A percentile compares a stretch with the other conserved stretches of the same genome.
These are phyloP conservation scores for Penicillium sp. DNA, from an alignment of 2,329 filamentous ascomycete genomes.

Conservation along the genomic window DNA sequence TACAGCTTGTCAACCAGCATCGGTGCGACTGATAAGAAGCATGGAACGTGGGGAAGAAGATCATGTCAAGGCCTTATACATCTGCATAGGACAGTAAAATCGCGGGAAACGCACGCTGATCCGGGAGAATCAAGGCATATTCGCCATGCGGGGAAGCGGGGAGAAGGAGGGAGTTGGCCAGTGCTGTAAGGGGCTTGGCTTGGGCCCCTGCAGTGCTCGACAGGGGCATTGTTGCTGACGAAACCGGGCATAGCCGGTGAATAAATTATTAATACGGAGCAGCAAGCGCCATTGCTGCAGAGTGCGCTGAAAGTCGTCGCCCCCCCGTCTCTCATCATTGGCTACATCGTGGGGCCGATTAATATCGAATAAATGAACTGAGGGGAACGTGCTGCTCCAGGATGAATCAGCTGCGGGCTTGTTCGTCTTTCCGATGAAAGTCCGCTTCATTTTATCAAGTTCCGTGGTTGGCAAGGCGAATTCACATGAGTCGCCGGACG, in stretches of 20 bases:
- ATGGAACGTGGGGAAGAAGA: background rate
- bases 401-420: background rate
- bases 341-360: background rate
- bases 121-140: background rate
- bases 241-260: background rate
- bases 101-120: background rate
- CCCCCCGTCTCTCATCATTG: background rate
- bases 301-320: background rate
- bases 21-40: background rate
- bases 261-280: constrained; percentile 1
- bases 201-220: background rate
- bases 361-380: background rate
- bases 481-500: background rate
- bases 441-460: background rate
- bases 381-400: background rate
- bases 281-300: background rate
- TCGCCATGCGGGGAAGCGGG: constrained; percentile 1
- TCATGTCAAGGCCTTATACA: background rate
- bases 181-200: constrained; percentile 1
- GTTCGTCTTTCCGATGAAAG: background rate
- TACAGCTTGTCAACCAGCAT: background rate
- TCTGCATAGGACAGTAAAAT: background rate
- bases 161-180: background rate
- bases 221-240: background rate
- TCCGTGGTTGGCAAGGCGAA: no score